phyloP scores from a whole-genome alignment of 2,329 filamentous ascomycete species.

The Verticillium klebahnii region DNA sequence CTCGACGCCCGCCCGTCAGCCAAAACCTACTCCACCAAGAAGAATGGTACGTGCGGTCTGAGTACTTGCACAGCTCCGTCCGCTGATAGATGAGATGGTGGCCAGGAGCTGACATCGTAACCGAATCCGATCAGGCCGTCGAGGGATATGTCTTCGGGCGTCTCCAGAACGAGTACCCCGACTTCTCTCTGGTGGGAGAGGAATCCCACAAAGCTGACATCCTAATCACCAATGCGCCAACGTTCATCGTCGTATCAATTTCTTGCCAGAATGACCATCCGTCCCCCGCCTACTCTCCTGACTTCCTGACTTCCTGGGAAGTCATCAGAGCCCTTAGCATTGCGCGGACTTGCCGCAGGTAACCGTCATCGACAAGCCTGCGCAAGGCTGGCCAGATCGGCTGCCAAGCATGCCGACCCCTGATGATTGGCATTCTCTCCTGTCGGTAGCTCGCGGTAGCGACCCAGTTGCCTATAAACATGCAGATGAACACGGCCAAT shows the following conservation, averaged over 20 bases:
- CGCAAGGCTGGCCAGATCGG: no score
- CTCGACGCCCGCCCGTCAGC: conserved; percentile 54
- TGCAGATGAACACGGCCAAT: neutral
- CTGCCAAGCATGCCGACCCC: no score
- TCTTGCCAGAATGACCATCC: no score
- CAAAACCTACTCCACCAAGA: conserved; percentile 54
- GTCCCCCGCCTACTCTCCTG: no score
- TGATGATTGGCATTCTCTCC: no score
- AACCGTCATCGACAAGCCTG: no score
- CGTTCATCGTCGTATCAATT: conserved; percentile 60
- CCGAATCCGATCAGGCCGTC: conserved; percentile 62
- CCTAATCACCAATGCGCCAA: conserved; percentile 59
- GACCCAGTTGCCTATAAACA: neutral
- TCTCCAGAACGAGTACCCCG: conserved; percentile 49
- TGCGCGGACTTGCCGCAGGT: no score
- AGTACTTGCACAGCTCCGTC: neutral
- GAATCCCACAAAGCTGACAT: conserved; percentile 69
- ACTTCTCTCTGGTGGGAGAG: conserved; percentile 65
- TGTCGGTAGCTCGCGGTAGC: neutral
- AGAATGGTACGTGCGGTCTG: conserved; percentile 48
- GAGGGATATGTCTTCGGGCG: conserved; percentile 55
- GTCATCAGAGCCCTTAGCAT: no score
- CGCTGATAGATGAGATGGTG: neutral
- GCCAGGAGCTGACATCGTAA: conserved; percentile 63
- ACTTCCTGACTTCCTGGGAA: no score